Conservation (phyloP, 1,284 basidiomycete genomes). For the Trichosporon faecale region DNA sequence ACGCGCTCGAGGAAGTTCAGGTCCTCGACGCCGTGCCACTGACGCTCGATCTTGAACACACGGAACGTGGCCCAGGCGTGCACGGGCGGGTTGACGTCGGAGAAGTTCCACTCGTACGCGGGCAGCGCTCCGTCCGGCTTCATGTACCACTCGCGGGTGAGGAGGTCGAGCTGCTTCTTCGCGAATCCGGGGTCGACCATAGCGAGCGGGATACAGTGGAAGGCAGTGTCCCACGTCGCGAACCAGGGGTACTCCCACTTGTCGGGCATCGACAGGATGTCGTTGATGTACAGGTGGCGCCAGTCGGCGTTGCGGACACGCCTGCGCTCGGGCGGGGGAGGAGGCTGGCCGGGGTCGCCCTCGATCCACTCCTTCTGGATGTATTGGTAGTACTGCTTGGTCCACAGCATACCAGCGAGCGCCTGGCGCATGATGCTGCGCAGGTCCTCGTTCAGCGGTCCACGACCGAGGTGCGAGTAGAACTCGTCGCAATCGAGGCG, state of each 20-base stretch:
- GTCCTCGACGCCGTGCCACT: conserved; percentile 86
- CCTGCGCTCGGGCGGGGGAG: conserved; percentile 87
- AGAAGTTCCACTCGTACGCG: conserved; percentile 99
- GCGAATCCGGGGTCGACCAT: conserved; percentile 92
- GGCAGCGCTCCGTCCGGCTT: conserved; percentile 97
- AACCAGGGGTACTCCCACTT: conserved; percentile 99
- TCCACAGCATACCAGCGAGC: conserved; percentile 98
- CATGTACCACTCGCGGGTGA: conserved; percentile 97
- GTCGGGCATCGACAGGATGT: conserved; percentile 97
- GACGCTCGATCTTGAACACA: conserved; percentile 97
- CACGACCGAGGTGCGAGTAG: conserved; percentile 73
- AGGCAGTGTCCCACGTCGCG: conserved; percentile 91
- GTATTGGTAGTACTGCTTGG: conserved; percentile 95
- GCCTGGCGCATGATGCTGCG: conserved; percentile 96
- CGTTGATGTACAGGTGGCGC: conserved; percentile 91
- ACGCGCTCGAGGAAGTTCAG: conserved; percentile 91
- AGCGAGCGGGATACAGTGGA: conserved; percentile 96
- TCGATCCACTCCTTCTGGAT: conserved; percentile 94
- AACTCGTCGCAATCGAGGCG: conserved; percentile 94
- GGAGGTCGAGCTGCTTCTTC: conserved; percentile 92
- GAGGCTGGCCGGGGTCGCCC: conserved; percentile 90
- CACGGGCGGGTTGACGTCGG: conserved; percentile 94
- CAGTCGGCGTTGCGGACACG: conserved; percentile 84
- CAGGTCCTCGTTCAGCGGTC: conserved; percentile 84
- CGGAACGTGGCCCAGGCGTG: conserved; percentile 98